A percentile compares a stretch with the other conserved stretches of the same genome.
phyloP scores from a whole-genome alignment of 228 moss, liverwort and hornwort species.

The Sphagnum magellanicum region DNA sequence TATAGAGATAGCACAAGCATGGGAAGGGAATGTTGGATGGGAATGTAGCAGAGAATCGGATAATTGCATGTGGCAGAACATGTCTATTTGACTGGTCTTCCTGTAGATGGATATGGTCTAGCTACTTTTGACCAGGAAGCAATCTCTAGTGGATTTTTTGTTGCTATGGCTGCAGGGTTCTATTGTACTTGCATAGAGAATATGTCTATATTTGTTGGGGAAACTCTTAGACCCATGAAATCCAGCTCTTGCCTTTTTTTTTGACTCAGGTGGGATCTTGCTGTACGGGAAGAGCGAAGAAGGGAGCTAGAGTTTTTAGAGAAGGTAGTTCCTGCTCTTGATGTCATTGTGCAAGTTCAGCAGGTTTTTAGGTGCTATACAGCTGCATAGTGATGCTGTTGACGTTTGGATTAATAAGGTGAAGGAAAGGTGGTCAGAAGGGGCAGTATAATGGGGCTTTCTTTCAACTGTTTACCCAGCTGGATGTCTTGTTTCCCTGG shows the following conservation, averaged over 20 bases:
- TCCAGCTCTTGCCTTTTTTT: constrained; percentile 18
- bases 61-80: too few relatives aligned
- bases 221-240: constrained; percentile 5
- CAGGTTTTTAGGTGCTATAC: too few relatives aligned
- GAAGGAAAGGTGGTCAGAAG: too few relatives aligned
- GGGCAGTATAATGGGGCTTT: background rate
- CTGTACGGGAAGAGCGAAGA: constrained; percentile 77
- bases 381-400: background rate
- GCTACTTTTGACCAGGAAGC: background rate
- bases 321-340: constrained; percentile 44
- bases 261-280: constrained; percentile 59
- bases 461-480: background rate
- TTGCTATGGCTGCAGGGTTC: background rate
- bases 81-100: background rate
- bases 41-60: too few relatives aligned
- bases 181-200: background rate
- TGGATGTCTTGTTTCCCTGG: too few relatives aligned
- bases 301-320: constrained; percentile 82
- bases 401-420: background rate
- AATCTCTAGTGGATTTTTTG: background rate
- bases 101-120: background rate
- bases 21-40: too few relatives aligned
- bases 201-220: background rate
- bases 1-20: too few relatives aligned
- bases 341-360: background rate